phyloP scores from a whole-genome alignment of 148 eudicot species.

The Nyssa sinensis region DNA sequence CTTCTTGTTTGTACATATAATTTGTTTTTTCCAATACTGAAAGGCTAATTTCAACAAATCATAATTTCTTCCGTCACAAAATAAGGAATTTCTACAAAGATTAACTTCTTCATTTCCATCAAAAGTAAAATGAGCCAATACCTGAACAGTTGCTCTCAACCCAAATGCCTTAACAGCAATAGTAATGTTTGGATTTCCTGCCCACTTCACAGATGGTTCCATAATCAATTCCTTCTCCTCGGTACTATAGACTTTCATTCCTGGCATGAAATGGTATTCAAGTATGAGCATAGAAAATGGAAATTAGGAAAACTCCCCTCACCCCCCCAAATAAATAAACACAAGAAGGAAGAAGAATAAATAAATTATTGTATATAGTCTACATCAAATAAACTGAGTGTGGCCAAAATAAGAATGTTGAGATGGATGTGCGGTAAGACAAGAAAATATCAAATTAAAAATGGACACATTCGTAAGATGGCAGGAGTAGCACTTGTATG shows the following conservation, averaged over 20 bases:
- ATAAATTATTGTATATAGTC: too few species aligned
- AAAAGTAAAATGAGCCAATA: conserved; percentile 14
- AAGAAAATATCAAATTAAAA: too few species aligned
- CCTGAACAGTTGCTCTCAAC: conserved; percentile 88
- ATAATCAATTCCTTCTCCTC: conserved; percentile 95
- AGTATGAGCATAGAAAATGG: conserved; percentile 5
- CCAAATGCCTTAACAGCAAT: conserved; percentile 81
- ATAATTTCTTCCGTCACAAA: background rate
- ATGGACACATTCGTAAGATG: too few species aligned
- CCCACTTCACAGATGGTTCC: conserved; percentile 88
- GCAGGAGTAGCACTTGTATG: too few species aligned
- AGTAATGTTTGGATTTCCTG: conserved; percentile 82
- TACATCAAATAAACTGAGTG: too few species aligned
- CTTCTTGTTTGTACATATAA: background rate
- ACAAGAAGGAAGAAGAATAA: background rate
- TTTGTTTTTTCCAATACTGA: background rate
- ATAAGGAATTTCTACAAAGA: background rate
- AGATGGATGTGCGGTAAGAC: too few species aligned
- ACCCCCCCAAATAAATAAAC: background rate
- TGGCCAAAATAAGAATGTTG: too few species aligned
- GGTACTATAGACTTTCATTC: conserved; percentile 83
- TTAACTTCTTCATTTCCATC: background rate
- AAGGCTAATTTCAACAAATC: background rate
- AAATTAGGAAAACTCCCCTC: background rate
- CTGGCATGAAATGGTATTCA: conserved; percentile 33